Base-by-base conservation (phyloP, 2,329 filamentous ascomycete genomes). In the Alternaria sp. region DNA sequence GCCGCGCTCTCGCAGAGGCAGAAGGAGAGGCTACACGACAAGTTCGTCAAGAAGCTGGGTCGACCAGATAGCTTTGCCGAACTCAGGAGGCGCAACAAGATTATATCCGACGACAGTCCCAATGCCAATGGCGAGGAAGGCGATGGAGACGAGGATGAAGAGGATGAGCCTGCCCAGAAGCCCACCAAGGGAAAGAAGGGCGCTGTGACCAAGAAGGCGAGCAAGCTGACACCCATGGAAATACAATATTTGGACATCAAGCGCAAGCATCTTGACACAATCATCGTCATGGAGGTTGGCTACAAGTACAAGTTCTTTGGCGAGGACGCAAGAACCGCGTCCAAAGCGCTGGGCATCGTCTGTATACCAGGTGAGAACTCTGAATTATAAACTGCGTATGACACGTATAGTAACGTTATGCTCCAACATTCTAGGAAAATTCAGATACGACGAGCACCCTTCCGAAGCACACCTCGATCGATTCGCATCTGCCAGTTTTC, bases 281-380 rank as follows among this genome's bases (percentile, higher is more conserved):
- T 99, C 20, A 84, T 99, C 55, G 91, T 98, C 12, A 89, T 98
- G 54, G 94, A 99, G 77, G 95, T 98, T 9, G 95, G 95, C 52
- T 99, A 99, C 82, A 99, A 99, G 77, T 99, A 97, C 80, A 90
- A 92, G 34, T 97, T 99, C 82, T 97, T 97, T 74, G 95, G 95
- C 11, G 94, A 98, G 73, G 95, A 99, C 81, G 95, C 95, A 9
- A 87, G 93, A 54, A 87, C 89, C 55, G 95, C 94, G 5, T 92
- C 94, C 12, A 97, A 94, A 78, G 93, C 94, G 76, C 84, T 99
- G 50, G 92, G 93, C 61, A 97, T 99, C 68, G 91, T 99, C 40
- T 99, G 95, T 77, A 97, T 99, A 70, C 94, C 95, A 0, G 95
- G 46, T 50, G 36, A 22, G 46, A 38, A 25, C 5, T 8, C 30